phyloP scores from a whole-genome alignment of 2,329 filamentous ascomycete species.

The Pleomassaria siparia region DNA sequence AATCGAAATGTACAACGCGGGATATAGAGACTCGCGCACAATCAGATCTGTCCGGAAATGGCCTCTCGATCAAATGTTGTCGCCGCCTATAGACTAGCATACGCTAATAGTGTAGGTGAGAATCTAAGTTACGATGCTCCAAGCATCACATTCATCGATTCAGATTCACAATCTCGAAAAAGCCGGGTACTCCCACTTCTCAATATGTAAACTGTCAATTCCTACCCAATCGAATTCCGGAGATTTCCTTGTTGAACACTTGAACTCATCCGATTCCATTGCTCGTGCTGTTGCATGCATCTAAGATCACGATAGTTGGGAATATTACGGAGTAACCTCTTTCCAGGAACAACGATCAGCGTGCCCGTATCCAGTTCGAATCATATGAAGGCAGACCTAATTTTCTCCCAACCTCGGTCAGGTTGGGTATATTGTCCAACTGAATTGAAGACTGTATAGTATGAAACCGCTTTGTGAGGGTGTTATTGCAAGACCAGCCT shows the following conservation, averaged over 20 bases:
- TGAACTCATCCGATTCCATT: too few species aligned
- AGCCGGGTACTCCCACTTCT: too few species aligned
- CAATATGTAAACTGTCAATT: too few species aligned
- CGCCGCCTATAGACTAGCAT: conserved; percentile 24
- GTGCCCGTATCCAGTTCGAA: neutral
- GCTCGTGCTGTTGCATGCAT: neutral
- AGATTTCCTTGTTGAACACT: too few species aligned
- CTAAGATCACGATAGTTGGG: neutral
- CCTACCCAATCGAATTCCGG: too few species aligned
- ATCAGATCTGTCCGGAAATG: conserved; percentile 42
- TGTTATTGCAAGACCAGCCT: conserved; percentile 5
- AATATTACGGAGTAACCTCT: neutral
- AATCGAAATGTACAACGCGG: conserved; percentile 85
- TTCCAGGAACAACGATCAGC: neutral
- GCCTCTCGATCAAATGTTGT: conserved; percentile 36
- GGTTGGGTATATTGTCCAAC: conserved; percentile 8
- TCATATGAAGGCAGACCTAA: conserved; percentile 10
- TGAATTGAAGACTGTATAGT: conserved; percentile 1
- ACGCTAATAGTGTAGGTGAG: too few species aligned
- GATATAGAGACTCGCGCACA: conserved; percentile 49
- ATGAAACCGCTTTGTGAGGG: neutral
- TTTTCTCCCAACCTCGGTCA: conserved; percentile 2
- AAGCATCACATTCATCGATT: too few species aligned
- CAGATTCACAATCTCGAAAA: too few species aligned
- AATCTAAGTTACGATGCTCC: too few species aligned